phyloP scores from a whole-genome alignment of 768 basidiomycete genomes.

The Rhodotorula babjevae region DNA sequence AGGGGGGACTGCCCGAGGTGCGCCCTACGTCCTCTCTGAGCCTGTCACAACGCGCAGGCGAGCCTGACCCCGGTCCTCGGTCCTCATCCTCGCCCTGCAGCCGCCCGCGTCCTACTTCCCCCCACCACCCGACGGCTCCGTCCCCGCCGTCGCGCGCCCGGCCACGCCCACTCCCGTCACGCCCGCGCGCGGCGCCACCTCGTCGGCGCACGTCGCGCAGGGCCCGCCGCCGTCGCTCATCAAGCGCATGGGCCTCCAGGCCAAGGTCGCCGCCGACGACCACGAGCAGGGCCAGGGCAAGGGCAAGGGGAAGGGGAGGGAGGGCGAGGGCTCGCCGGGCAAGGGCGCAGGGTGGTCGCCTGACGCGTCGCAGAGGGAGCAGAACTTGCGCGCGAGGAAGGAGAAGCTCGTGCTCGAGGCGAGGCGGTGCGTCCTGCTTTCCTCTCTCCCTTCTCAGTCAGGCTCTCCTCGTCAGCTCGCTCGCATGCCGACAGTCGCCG shows the following conservation, averaged over 20 bases:
- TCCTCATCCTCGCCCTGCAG: constrained; percentile 8
- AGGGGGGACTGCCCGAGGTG: constrained; percentile 35
- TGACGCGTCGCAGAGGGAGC: constrained; percentile 21
- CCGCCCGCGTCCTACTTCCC: constrained; percentile 33
- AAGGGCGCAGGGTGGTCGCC: constrained; percentile 13
- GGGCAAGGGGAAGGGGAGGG: constrained; percentile 22
- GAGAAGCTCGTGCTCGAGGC: constrained; percentile 36
- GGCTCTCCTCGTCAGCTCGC: not conserved
- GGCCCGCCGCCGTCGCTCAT: constrained; percentile 31
- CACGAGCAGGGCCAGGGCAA: constrained; percentile 25
- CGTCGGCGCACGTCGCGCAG: not conserved
- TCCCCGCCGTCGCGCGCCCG: not conserved
- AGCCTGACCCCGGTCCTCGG: not conserved
- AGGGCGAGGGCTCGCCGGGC: not conserved
- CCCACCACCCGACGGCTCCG: not conserved
- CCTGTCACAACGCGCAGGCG: not conserved
- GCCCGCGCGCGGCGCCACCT: not conserved
- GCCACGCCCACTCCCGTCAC: not conserved
- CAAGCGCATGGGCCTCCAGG: constrained; percentile 22
- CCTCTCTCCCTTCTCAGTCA: too few species aligned
- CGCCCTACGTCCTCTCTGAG: not conserved
- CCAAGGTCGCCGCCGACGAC: not conserved
- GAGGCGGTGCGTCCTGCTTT: constrained; percentile 22
- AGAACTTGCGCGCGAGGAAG: constrained; percentile 32
- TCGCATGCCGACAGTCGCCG: too few species aligned